Base-by-base conservation (phyloP, 2,329 filamentous ascomycete genomes). In the Alternaria arborescens region DNA sequence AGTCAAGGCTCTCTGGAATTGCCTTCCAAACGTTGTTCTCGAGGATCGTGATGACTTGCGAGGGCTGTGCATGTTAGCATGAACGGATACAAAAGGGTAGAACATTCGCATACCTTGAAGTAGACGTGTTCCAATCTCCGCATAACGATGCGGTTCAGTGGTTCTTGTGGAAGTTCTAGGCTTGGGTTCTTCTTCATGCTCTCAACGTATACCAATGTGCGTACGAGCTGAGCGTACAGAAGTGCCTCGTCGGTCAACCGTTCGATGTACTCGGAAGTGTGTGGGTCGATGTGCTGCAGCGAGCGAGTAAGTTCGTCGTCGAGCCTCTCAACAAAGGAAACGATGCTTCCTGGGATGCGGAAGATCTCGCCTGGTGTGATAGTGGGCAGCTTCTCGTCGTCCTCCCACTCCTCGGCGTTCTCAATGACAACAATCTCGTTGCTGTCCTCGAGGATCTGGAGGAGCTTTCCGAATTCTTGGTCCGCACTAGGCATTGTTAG, bases 251-350 rank as follows among this genome's bases (percentile, higher is more conserved):
- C 95, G 56, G 91, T 91, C 61, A 99, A 84, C 60, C 96, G 89
- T 78, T 99, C 95, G 64, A 99, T 97, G 78, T 99, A 99, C 82
- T 99, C 95, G 30, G 95, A 95, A 41, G 95, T 99, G 82, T 99
- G 95, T 58, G 95, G 96, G 78, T 99, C 95, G 75, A 99, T 97
- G 81, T 90, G 92, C 81, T 99, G 95, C 53, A 99, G 86, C n/a
- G 95, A 97, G 72, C 95, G 90, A 63, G 92, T 97, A 66, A 99
- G 91, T 83, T 99, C 96, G 75, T 99, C 95, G 74, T 99, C 95
- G 20, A 99, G 87, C 76, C 95, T 88, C 85, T 99, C 95, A 32
- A 97, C 88, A 76, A 94, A 96, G 0, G 95, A 98, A 46, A 97
- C 92, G 62, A 98, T 85, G 83, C 93, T 97, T 76, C 95, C 96